phyloP scores from a whole-genome alignment of 2,329 filamentous ascomycete species.

The Colletotrichum tropicicola region DNA sequence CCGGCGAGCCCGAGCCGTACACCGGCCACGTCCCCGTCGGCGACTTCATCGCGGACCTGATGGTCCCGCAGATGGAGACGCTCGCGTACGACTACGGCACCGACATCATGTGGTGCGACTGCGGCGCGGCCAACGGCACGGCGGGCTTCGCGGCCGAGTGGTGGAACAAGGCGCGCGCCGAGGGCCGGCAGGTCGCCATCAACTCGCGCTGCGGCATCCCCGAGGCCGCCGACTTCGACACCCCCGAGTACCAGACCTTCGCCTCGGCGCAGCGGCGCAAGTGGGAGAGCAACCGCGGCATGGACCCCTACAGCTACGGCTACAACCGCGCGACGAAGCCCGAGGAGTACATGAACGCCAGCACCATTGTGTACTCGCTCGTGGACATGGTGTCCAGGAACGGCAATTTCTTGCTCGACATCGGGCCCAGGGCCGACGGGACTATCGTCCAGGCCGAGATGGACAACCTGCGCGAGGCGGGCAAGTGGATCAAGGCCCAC shows the following conservation, averaged over 20 bases:
- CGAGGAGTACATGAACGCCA: constrained; percentile 60
- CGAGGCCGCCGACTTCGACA: constrained; percentile 62
- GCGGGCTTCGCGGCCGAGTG: constrained; percentile 49
- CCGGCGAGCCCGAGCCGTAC: constrained; percentile 49
- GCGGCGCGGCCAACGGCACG: constrained; percentile 51
- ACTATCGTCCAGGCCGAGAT: constrained; percentile 59
- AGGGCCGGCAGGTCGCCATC: constrained; percentile 59
- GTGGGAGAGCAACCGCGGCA: constrained; percentile 68
- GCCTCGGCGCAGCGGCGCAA: constrained; percentile 51
- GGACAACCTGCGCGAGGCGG: constrained; percentile 57
- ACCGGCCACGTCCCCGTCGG: constrained; percentile 47
- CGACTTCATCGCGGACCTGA: constrained; percentile 53
- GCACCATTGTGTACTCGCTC: constrained; percentile 53
- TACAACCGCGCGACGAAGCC: constrained; percentile 64
- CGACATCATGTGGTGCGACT: constrained; percentile 62
- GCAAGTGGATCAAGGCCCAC: constrained; percentile 62
- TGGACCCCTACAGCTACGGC: constrained; percentile 69
- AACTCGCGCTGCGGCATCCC: constrained; percentile 64
- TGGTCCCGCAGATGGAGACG: constrained; percentile 56
- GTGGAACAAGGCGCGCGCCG: constrained; percentile 47
- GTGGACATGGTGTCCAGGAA: constrained; percentile 64
- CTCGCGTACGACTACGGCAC: constrained; percentile 52
- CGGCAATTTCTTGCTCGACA: constrained; percentile 64
- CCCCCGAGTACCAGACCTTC: constrained; percentile 63
- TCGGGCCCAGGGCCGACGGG: constrained; percentile 65